Base-by-base conservation (phyloP, 2,329 filamentous ascomycete genomes). In the Epichloe amarillans region DNA sequence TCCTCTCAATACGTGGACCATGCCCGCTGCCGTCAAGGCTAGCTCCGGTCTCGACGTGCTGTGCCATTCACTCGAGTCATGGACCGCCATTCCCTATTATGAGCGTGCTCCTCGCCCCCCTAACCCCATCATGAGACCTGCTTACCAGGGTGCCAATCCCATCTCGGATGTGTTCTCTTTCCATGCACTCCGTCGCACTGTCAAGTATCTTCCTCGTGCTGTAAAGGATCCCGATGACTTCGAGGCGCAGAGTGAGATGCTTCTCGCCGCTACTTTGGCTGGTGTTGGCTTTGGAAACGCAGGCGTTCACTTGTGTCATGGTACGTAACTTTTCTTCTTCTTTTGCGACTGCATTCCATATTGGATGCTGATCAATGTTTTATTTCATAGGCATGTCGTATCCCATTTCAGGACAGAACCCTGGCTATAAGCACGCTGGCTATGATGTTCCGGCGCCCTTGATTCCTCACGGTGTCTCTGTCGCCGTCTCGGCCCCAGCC, bases 261-360 rank as follows among this genome's bases (percentile, higher is more conserved):
- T 98, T 33, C 79, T 98, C 19, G 93, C 93, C 2, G 86, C 93
- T 1, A 98, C 93, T 0, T 73, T 98, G 2, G 93, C 94, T 0
- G 93, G 93, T 44, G 89, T 98, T 3, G 93, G 93, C 0, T 98
- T 98, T 65, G 93, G 94, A 19, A 98, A 98, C 61, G 94, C 94
- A 1, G 93, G 94, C 47, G 93, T 98, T 2, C 93, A 98, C 70
- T 74, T 82, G 43, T 82, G 78, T 56, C 78, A 82, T 56, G 78
- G 76, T 77, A 63, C 49, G 74, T 64, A 23, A 35, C 30, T 11
- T 41, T 30, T 5, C 36, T 12, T 21, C 33, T 5, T 11, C 19
- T 23, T 37, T 37, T 38, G 14, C 15, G 3, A 30, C 30, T 1
- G 30, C 36, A 23, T 35, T 30, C 26, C 36, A 17, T 37, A 8